These are phyloP conservation scores for Aspergillus indologenus DNA, from an alignment of 495 filamentous ascomycete species.

Conservation along the genomic window DNA sequence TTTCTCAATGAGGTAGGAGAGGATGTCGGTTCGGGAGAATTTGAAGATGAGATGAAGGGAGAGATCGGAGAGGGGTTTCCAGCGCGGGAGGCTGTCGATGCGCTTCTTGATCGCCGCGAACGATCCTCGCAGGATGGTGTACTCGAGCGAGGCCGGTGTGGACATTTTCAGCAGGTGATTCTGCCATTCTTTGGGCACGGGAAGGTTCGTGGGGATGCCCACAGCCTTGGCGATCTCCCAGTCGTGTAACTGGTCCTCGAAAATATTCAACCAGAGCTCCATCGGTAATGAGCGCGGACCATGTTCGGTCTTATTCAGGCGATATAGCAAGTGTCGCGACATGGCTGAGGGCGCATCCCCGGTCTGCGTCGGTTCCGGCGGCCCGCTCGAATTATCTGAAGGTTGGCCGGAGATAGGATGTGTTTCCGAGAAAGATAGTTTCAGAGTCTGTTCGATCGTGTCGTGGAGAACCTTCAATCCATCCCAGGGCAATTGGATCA, in stretches of 20 bases:
- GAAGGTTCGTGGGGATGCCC: conserved; percentile 71
- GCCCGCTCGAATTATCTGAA: conserved; percentile 2
- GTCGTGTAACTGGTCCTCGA: conserved; percentile 72
- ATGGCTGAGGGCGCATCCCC: conserved; percentile 57
- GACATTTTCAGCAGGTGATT: conserved; percentile 47
- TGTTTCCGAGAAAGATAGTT: conserved; percentile 21
- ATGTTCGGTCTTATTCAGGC: conserved; percentile 20
- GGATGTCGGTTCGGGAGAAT: conserved; percentile 74
- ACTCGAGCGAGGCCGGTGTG: conserved; percentile 63
- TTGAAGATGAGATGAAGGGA: conserved; percentile 88
- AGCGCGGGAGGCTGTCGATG: conserved; percentile 61
- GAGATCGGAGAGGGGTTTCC: conserved; percentile 71
- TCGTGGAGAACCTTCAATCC: conserved; percentile 62
- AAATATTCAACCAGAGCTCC: conserved; percentile 85
- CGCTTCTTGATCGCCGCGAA: conserved; percentile 66
- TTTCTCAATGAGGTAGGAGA: conserved; percentile 75
- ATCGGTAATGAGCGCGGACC: conserved; percentile 56
- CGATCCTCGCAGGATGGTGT: conserved; percentile 70
- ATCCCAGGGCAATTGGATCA: conserved; percentile 59
- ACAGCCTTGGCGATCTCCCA: conserved; percentile 86
- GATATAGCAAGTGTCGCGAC: conserved; percentile 40
- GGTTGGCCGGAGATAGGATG: not conserved
- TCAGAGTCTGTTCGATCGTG: conserved; percentile 57
- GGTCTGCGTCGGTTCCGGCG: conserved; percentile 55
- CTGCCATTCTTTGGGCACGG: conserved; percentile 73